A percentile compares a stretch with the other conserved stretches of the same genome.
phyloP scores from a whole-genome alignment of 2,329 filamentous ascomycete species.

The Paracamarosporium sp. region DNA sequence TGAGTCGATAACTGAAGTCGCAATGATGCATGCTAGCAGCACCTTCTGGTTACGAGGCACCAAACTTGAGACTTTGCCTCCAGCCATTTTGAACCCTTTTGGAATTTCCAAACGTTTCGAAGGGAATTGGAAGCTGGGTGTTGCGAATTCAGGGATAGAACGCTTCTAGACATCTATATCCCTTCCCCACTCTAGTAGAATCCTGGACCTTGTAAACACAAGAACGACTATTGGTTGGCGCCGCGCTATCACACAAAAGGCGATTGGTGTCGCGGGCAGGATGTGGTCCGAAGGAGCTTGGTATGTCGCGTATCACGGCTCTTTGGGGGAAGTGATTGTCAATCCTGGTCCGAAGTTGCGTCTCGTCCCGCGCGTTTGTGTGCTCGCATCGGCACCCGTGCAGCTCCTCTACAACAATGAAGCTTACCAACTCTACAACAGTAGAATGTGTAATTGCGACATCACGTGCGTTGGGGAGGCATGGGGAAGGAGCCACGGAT shows the following conservation, averaged over 20 bases:
- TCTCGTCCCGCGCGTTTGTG: neutral
- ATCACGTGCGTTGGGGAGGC: neutral
- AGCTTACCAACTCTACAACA: neutral
- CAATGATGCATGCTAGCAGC: conserved; percentile 22
- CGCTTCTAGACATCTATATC: neutral
- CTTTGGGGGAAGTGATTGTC: neutral
- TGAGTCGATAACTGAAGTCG: conserved; percentile 20
- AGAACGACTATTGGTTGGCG: neutral
- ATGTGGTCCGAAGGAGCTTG: neutral
- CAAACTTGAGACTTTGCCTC: conserved; percentile 19
- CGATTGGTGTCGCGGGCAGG: neutral
- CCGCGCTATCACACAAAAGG: neutral
- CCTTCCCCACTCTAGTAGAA: neutral
- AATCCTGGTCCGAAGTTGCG: neutral
- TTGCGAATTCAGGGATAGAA: neutral
- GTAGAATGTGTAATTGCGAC: neutral
- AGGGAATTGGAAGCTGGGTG: too few species aligned
- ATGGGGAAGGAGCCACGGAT: too few species aligned
- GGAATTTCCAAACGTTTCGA: too few species aligned
- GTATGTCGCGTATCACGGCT: neutral
- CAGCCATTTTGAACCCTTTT: conserved; percentile 7
- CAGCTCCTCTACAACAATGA: neutral
- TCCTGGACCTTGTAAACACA: neutral
- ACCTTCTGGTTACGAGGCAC: conserved; percentile 22
- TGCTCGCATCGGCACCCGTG: neutral